A percentile compares a stretch with the other conserved stretches of the same genome.
phyloP scores from a whole-genome alignment of 2,329 filamentous ascomycete genomes.

The Cladosporium austrohemisphaericum region DNA sequence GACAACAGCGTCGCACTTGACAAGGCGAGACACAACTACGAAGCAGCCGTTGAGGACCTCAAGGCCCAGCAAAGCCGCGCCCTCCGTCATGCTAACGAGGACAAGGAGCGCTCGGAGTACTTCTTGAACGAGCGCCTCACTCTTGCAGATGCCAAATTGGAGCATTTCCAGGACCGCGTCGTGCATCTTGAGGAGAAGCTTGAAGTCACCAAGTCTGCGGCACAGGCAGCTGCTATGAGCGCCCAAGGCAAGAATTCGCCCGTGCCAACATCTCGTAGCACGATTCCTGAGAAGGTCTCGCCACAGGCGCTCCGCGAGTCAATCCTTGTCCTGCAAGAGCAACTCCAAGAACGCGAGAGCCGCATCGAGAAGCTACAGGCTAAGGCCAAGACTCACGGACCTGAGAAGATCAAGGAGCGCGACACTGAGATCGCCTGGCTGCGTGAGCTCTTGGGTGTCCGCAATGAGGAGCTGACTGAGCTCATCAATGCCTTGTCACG shows the following conservation, averaged over 20 bases:
- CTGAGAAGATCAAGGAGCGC: constrained; percentile 79
- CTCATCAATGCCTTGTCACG: constrained; percentile 76
- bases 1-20: constrained; percentile 49
- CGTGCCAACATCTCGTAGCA: constrained; percentile 29
- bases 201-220: constrained; percentile 82
- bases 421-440: constrained; percentile 95
- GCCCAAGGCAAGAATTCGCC: constrained; percentile 27
- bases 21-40: constrained; percentile 57
- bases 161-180: constrained; percentile 82
- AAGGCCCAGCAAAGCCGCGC: constrained; percentile 60
- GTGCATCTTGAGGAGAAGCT: constrained; percentile 84
- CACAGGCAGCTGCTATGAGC: constrained; percentile 74
- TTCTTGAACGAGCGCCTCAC: constrained; percentile 77
- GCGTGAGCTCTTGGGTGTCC: constrained; percentile 84
- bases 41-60: constrained; percentile 30
- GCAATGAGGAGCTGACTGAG: constrained; percentile 87
- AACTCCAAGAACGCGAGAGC: constrained; percentile 88
- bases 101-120: constrained; percentile 74
- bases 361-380: constrained; percentile 84
- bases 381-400: constrained; percentile 71
- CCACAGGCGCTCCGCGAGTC: constrained; percentile 93
- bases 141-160: constrained; percentile 77
- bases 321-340: constrained; percentile 93
- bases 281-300: constrained; percentile 78
- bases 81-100: constrained; percentile 58